Evolutionary conservation across 169 alveolate species (phyloP), one percentile per base, ranked within the genome.

Genomic region (Amoebophrya sp.): DNA sequence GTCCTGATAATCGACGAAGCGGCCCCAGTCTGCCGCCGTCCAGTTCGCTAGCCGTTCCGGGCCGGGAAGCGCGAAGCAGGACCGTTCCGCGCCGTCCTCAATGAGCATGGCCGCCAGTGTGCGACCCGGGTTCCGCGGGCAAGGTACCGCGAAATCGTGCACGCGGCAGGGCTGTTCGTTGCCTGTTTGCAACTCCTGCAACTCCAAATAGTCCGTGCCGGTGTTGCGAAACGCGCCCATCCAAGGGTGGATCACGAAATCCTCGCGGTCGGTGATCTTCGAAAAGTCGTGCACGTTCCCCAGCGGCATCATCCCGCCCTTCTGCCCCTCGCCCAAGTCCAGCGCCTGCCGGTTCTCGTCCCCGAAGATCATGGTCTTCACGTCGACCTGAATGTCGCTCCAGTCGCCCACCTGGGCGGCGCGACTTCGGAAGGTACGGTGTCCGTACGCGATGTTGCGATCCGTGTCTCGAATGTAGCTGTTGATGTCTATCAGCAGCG

Each of bases 211-310:
- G 35, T 66, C 83, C 32, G 35, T 66, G 1, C 83, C 83, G 32
- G 18, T 7, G 18, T 66, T 66, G 2, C 83, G 83, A 25, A 66
- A 66, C 35, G 83, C 83, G 35, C 83, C 83, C 83, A 66, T 66
- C 83, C 83, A 66, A 66, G 83, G 83, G 35, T 66, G 83, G 83
- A 66, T 66, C 32, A 66, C 83, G 35, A 66, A 66, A n/a, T 66
- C 83, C 0, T 66, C 83, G 35, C 66, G 66, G 66, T 47, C 66
- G 29, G 7, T 47, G 29, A 7, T 66, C 83, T 2, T 66, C 10
- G 12, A 7, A 25, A 66, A 66, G 83, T 66, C 83, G 83, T 66
- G 83, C 83, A 66, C 35, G 83, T 66, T 18, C 35, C 10, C 35
- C 83, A 66, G 83, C 29, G 83, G 83, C 35, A 66, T 66, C 10